Conservation (phyloP, 495 filamentous ascomycete genomes). For the Penicillium daleae region DNA sequence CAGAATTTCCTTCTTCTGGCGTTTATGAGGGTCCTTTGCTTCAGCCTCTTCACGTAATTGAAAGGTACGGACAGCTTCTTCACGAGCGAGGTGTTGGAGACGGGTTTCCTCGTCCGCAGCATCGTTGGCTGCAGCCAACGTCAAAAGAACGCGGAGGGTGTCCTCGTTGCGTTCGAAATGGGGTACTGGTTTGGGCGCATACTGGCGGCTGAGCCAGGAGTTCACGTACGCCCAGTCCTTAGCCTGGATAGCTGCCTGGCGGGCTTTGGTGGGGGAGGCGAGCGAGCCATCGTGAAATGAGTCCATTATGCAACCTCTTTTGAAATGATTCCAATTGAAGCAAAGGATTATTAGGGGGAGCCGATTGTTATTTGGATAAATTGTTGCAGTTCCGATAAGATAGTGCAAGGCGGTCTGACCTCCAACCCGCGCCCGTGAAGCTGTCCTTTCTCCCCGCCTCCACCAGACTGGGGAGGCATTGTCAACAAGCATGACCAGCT, state of each 20-base stretch:
- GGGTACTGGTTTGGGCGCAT: conserved; percentile 61
- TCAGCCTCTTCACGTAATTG: conserved; percentile 37
- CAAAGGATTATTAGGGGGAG: not conserved
- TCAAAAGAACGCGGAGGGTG: conserved; percentile 75
- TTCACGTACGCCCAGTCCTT: conserved; percentile 91
- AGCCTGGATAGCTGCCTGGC: conserved; percentile 56
- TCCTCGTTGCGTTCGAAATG: conserved; percentile 83
- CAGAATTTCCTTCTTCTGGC: conserved; percentile 41
- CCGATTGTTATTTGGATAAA: conserved; percentile 7
- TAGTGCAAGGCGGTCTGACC: conserved; percentile 29
- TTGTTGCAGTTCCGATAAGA: conserved; percentile 28
- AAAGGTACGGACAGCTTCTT: conserved; percentile 43
- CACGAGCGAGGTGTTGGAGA: conserved; percentile 51
- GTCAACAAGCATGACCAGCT: conserved; percentile 45
- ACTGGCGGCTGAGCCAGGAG: conserved; percentile 75
- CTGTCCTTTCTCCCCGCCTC: conserved; percentile 28
- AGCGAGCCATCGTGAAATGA: conserved; percentile 46
- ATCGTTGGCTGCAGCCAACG: conserved; percentile 78
- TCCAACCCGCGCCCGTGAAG: conserved; percentile 3
- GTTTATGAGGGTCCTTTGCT: conserved; percentile 31
- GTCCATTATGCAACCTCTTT: conserved; percentile 12
- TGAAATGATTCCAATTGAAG: not conserved
- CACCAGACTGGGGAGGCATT: conserved; percentile 7
- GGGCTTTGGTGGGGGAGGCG: conserved; percentile 51
- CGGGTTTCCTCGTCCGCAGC: conserved; percentile 75